phyloP scores from a whole-genome alignment of 306 rosid genomes.

The Trifolium repens region DNA sequence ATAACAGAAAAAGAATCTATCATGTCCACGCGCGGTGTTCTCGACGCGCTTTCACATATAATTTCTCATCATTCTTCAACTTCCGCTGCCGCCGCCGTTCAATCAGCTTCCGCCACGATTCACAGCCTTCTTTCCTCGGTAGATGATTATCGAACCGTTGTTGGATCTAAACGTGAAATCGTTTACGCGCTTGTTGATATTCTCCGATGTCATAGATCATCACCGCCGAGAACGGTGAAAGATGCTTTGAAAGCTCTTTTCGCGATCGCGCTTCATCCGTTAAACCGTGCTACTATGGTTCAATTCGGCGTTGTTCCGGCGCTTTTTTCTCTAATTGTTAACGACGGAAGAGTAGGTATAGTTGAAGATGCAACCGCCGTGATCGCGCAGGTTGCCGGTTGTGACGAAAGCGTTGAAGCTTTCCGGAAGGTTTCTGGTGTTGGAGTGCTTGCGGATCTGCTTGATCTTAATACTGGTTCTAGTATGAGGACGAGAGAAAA shows the following conservation, averaged over 20 bases:
- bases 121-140: slow-evolving; percentile 74
- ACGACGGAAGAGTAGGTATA: slow-evolving; percentile 71
- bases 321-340: slow-evolving; percentile 55
- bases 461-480: slow-evolving; percentile 64
- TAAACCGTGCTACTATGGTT: slow-evolving; percentile 61
- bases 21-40: slow-evolving; percentile 83
- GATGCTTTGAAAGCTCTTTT: slow-evolving; percentile 88
- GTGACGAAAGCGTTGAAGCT: slow-evolving; percentile 80
- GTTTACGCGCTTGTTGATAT: slow-evolving; percentile 71
- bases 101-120: slow-evolving; percentile 80
- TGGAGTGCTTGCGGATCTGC: slow-evolving; percentile 62
- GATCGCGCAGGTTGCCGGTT: slow-evolving; percentile 88
- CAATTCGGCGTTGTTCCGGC: slow-evolving; percentile 69
- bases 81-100: slow-evolving; percentile 73
- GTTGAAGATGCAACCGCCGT: slow-evolving; percentile 94
- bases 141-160: slow-evolving; percentile 69
- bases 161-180: slow-evolving; percentile 87
- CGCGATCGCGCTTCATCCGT: slow-evolving; percentile 71
- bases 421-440: slow-evolving; percentile 61
- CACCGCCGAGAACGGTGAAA: slow-evolving; percentile 67
- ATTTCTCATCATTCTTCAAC: slow-evolving; percentile 60
- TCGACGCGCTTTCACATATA: slow-evolving; percentile 78
- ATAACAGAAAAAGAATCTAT: slow-evolving; percentile 64
- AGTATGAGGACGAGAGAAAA: slow-evolving; percentile 82
- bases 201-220: slow-evolving; percentile 53